Conservation (phyloP, 2,329 filamentous ascomycete genomes). For the Curvularia verruculosa region DNA sequence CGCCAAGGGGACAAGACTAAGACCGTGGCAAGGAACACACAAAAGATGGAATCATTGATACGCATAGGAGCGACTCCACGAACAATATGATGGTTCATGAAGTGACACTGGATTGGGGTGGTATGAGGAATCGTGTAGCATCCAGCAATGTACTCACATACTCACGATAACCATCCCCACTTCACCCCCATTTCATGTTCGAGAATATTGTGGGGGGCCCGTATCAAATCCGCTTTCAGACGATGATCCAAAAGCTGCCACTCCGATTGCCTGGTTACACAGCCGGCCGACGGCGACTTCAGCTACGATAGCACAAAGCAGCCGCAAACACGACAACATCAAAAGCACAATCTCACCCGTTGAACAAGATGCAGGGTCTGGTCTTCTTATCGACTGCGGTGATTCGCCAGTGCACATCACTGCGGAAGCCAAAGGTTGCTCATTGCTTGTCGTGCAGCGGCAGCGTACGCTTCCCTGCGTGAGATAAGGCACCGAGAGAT, state of each 20-base stretch:
- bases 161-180: neutral
- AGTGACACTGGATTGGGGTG: neutral
- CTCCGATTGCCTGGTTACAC: neutral
- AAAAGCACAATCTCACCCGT: slow-evolving; percentile 7
- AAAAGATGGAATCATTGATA: neutral
- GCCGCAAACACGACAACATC: neutral
- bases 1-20: neutral
- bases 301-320: slow-evolving; percentile 1
- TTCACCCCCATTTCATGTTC: neutral
- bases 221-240: neutral
- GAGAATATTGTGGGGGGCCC: slow-evolving; percentile 11
- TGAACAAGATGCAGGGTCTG: slow-evolving; percentile 3
- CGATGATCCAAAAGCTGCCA: neutral
- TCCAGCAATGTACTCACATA: slow-evolving; percentile 17
- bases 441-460: slow-evolving; percentile 21
- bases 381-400: slow-evolving; percentile 1
- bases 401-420: neutral
- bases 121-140: slow-evolving; percentile 3
- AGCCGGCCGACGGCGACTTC: slow-evolving; percentile 7
- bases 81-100: neutral
- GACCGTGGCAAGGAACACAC: neutral
- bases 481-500: slow-evolving; percentile 34
- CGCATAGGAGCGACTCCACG: neutral
- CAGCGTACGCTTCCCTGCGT: slow-evolving; percentile 12
- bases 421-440: slow-evolving; percentile 1